phyloP scores from a whole-genome alignment of 495 filamentous ascomycete species.

The Hapsidospora chrysogenum region DNA sequence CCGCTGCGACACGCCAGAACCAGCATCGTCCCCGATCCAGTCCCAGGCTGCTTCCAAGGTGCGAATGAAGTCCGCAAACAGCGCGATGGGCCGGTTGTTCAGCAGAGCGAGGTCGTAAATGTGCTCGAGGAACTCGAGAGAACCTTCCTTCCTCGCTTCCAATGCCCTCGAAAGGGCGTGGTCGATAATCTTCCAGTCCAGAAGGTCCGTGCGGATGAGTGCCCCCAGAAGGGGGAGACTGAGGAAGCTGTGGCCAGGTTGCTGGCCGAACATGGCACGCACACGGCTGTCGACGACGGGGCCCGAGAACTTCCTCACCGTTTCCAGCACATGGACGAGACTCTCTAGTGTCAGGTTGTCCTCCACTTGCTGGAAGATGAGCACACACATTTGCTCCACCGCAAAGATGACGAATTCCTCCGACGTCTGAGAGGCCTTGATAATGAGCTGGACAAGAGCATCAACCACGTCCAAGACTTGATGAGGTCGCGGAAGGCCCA shows the following conservation, averaged over 20 bases:
- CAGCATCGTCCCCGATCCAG: conserved; percentile 64
- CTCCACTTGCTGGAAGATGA: conserved; percentile 38
- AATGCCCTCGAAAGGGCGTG: conserved; percentile 56
- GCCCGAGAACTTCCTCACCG: conserved; percentile 57
- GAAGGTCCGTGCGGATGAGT: conserved; percentile 50
- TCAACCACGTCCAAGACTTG: conserved; percentile 47
- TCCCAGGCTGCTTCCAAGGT: conserved; percentile 66
- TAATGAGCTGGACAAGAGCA: conserved; percentile 32
- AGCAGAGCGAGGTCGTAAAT: conserved; percentile 64
- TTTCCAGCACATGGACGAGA: conserved; percentile 63
- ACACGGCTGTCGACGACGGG: conserved; percentile 57
- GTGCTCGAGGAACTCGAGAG: conserved; percentile 57
- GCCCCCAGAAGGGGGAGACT: conserved; percentile 61
- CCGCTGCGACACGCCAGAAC: conserved; percentile 41
- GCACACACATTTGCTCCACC: conserved; percentile 52
- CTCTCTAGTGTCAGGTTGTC: conserved; percentile 61
- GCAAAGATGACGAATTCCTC: conserved; percentile 53
- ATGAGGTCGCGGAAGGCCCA: conserved; percentile 48
- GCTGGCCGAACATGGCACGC: conserved; percentile 44
- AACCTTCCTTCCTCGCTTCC: conserved; percentile 43
- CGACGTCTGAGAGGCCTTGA: conserved; percentile 36
- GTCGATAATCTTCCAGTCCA: conserved; percentile 73
- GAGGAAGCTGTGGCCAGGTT: conserved; percentile 61
- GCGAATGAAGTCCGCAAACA: conserved; percentile 73
- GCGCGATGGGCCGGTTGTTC: conserved; percentile 53